phyloP scores from a whole-genome alignment of 1,284 basidiomycete genomes.

The Tylopilus sp. region DNA sequence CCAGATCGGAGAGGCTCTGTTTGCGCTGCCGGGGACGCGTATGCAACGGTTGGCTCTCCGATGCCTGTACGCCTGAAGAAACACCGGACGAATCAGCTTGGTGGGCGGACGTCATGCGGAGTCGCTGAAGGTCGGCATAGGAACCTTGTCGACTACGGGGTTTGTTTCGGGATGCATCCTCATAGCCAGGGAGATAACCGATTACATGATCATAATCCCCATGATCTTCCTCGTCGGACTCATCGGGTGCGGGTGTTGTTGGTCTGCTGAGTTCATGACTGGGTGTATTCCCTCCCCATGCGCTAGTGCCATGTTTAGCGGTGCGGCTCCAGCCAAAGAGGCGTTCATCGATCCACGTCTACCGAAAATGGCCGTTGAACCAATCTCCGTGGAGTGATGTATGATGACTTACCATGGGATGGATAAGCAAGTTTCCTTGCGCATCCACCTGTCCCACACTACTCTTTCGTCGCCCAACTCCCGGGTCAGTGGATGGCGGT shows the following conservation, averaged over 20 bases:
- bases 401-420: constrained; percentile 63
- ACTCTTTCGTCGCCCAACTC: constrained; percentile 74
- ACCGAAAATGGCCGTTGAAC: constrained; percentile 1
- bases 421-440: constrained; percentile 73
- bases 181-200: constrained; percentile 54
- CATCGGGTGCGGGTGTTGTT: constrained; percentile 67
- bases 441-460: constrained; percentile 74
- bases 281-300: constrained; percentile 62
- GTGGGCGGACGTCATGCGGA: constrained; percentile 45
- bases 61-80: constrained; percentile 24
- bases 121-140: constrained; percentile 74
- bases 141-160: constrained; percentile 69
- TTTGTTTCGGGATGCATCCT: constrained; percentile 44
- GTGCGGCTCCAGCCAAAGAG: constrained; percentile 90
- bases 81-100: constrained; percentile 8
- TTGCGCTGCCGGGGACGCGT: constrained; percentile 56
- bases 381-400: not conserved
- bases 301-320: constrained; percentile 68
- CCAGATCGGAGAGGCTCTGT: constrained; percentile 60
- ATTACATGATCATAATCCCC: constrained; percentile 82
- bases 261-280: constrained; percentile 62
- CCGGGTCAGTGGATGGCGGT: constrained; percentile 69
- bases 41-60: constrained; percentile 43
- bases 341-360: constrained; percentile 90
- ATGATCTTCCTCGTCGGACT: constrained; percentile 73